Conservation (phyloP, 495 filamentous ascomycete species). For the Baudoinia panamericana region DNA sequence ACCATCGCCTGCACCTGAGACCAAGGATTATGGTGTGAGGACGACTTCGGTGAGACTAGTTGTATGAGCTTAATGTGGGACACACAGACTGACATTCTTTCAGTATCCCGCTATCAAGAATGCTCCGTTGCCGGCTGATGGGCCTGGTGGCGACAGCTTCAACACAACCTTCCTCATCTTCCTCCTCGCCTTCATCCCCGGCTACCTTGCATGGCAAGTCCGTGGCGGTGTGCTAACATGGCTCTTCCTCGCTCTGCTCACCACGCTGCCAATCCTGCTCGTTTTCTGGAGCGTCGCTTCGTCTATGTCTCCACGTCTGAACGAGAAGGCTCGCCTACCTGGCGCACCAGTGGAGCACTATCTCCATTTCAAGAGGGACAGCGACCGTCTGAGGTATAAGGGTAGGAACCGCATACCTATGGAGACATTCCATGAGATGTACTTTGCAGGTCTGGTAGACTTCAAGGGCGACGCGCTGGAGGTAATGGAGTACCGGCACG, state of each 20-base stretch:
- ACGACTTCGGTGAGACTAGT: constrained; percentile 53
- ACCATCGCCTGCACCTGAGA: constrained; percentile 41
- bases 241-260: constrained; percentile 55
- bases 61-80: too few species aligned
- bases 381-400: constrained; percentile 56
- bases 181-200: constrained; percentile 47
- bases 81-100: background rate
- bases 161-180: constrained; percentile 49
- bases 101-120: constrained; percentile 71
- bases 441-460: constrained; percentile 72
- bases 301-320: constrained; percentile 54
- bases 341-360: constrained; percentile 76
- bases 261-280: constrained; percentile 52
- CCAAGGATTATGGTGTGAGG: constrained; percentile 58
- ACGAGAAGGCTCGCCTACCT: constrained; percentile 62
- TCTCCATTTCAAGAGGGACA: constrained; percentile 66
- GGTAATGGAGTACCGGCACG: constrained; percentile 69
- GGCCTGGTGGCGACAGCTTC: constrained; percentile 54
- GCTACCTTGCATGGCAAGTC: constrained; percentile 52
- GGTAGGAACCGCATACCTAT: constrained; percentile 72
- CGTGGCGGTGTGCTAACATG: constrained; percentile 59
- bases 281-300: constrained; percentile 60
- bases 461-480: constrained; percentile 77
- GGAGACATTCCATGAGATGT: constrained; percentile 81
- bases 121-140: constrained; percentile 68